A percentile compares a stretch with the other conserved stretches of the same genome.
Evolutionary conservation across 2,329 filamentous ascomycete genomes (phyloP).

Genomic region (Periconia macrospinosa): DNA sequence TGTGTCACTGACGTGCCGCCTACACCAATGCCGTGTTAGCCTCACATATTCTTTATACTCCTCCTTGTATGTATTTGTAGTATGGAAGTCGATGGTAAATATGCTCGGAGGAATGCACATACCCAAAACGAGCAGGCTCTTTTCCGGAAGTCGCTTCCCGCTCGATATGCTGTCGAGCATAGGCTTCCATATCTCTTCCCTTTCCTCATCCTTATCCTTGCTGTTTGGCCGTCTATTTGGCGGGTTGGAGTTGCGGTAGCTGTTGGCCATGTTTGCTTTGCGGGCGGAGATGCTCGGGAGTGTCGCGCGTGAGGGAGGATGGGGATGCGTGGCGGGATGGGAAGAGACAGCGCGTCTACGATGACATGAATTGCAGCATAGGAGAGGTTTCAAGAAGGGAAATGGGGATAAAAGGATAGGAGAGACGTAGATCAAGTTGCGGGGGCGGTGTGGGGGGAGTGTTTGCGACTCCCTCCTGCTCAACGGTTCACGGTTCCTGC

Average conservation of each 20-base stretch:
- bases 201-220: slow-evolving; percentile 61
- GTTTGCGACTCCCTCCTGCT: slow-evolving; percentile 20
- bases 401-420: slow-evolving; percentile 5
- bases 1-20: slow-evolving; percentile 82
- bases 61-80: too few species aligned
- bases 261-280: slow-evolving; percentile 29
- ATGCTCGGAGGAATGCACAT: slow-evolving; percentile 31
- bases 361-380: neutral
- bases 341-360: neutral
- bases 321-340: neutral
- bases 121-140: slow-evolving; percentile 87
- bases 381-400: neutral
- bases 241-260: slow-evolving; percentile 35
- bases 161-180: slow-evolving; percentile 90
- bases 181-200: slow-evolving; percentile 91
- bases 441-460: slow-evolving; percentile 15
- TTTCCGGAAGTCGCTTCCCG: slow-evolving; percentile 86
- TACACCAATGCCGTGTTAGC: slow-evolving; percentile 38
- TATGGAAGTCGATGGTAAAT: too few species aligned
- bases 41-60: neutral
- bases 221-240: slow-evolving; percentile 44
- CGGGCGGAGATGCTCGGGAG: slow-evolving; percentile 22
- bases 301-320: neutral
- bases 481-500: slow-evolving; percentile 13
- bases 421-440: slow-evolving; percentile 13